phyloP scores from a whole-genome alignment of 176 grass and related monocot species.

The Bothriochloa decipiens region DNA sequence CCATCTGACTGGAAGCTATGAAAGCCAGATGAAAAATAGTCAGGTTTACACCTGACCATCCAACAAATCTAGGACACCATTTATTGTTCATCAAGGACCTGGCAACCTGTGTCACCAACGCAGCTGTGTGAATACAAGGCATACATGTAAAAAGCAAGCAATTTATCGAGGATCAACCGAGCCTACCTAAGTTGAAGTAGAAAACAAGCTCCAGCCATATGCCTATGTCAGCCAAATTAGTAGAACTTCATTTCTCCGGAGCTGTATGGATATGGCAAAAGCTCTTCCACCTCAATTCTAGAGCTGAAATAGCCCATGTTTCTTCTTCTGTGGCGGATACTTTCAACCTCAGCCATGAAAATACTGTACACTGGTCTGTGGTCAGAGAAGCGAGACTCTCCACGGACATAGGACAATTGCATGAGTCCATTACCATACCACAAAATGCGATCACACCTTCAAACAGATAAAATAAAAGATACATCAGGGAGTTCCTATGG shows the following conservation, averaged over 20 bases:
- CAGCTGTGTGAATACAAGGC: conserved; percentile 28
- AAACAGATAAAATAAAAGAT: background rate
- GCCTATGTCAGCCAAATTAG: conserved; percentile 19
- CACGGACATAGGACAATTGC: conserved; percentile 78
- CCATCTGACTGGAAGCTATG: conserved; percentile 16
- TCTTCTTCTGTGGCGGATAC: conserved; percentile 61
- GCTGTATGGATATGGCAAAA: conserved; percentile 67
- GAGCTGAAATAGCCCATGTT: conserved; percentile 76
- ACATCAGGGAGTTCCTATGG: background rate
- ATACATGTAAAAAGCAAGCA: conserved; percentile 16
- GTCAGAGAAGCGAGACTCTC: conserved; percentile 93
- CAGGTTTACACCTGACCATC: conserved; percentile 46
- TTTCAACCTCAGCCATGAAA: conserved; percentile 92
- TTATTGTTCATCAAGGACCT: conserved; percentile 6
- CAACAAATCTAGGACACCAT: background rate
- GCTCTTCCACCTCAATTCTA: conserved; percentile 90
- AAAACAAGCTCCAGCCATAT: conserved; percentile 1
- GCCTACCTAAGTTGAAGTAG: background rate
- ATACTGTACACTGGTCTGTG: conserved; percentile 88
- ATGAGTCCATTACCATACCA: conserved; percentile 81
- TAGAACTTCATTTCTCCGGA: conserved; percentile 59
- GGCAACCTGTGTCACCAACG: conserved; percentile 21
- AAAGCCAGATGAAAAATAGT: conserved; percentile 36
- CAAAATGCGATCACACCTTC: conserved; percentile 93
- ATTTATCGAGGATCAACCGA: background rate